Conservation (phyloP, 345 rosid species). For the Noccaea bulbosa region DNA sequence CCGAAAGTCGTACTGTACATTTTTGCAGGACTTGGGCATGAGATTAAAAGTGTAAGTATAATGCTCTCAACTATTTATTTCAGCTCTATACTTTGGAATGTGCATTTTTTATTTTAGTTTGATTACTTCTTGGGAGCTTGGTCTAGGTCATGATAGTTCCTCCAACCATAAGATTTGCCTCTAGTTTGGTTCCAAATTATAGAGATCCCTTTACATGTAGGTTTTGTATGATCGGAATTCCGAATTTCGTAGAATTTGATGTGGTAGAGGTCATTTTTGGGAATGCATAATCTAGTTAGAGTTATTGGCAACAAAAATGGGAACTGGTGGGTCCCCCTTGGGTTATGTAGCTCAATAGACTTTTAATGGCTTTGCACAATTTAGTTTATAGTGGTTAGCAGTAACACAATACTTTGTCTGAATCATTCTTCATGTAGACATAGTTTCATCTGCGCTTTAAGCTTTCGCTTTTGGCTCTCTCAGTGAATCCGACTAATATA, state of each 20-base stretch:
- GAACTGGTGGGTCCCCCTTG: slow-evolving; percentile 7
- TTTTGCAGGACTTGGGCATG: slow-evolving; percentile 98
- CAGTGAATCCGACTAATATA: slow-evolving; percentile 27
- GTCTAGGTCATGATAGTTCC: slow-evolving; percentile 9
- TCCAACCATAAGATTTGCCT: neutral
- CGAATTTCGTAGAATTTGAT: slow-evolving; percentile 18
- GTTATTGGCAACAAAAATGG: slow-evolving; percentile 1
- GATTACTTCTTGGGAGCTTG: neutral
- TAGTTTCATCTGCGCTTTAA: slow-evolving; percentile 26
- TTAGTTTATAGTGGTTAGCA: neutral
- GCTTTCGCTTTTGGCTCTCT: slow-evolving; percentile 25
- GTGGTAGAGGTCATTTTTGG: slow-evolving; percentile 2
- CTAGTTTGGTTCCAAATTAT: neutral
- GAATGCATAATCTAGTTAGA: neutral
- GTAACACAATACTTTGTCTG: neutral
- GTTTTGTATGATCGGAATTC: neutral
- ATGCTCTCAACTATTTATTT: neutral
- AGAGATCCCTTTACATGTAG: slow-evolving; percentile 1
- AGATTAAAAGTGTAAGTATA: slow-evolving; percentile 91
- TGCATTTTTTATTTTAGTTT: slow-evolving; percentile 11
- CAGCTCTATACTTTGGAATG: neutral
- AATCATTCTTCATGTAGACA: slow-evolving; percentile 5
- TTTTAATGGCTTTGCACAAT: neutral
- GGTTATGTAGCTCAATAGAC: neutral
- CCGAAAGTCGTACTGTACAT: slow-evolving; percentile 96